Conservation (phyloP, 2,329 filamentous ascomycete genomes). For the Monosporascus sp. region DNA sequence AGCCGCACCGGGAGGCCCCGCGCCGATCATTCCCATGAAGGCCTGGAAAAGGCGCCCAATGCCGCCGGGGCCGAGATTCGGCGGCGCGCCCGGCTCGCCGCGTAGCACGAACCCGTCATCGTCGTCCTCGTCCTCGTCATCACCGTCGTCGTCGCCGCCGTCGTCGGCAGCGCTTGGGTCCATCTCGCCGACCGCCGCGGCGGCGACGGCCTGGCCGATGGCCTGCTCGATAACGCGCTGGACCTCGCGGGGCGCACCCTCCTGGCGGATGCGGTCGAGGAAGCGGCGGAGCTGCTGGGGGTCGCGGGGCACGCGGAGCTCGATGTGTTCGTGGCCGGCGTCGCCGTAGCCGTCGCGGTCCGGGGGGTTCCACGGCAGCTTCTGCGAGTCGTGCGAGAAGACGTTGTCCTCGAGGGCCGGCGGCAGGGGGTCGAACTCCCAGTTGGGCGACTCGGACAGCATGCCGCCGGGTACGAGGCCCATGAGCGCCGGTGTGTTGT, state of each 20-base stretch:
- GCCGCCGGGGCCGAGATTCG: not conserved
- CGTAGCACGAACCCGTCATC: not conserved
- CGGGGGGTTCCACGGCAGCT: conserved; percentile 34
- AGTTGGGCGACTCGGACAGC: conserved; percentile 59
- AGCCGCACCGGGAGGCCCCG: not conserved
- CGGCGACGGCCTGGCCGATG: conserved; percentile 6
- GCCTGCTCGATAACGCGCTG: conserved; percentile 14
- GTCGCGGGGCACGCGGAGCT: conserved; percentile 5
- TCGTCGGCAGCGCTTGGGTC: conserved; percentile 8
- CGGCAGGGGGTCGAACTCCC: conserved; percentile 77
- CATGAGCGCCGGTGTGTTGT: conserved; percentile 67
- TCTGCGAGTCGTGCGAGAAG: conserved; percentile 39
- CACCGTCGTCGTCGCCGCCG: conserved; percentile 10
- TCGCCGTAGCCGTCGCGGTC: conserved; percentile 4
- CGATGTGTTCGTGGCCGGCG: not conserved
- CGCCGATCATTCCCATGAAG: conserved; percentile 14
- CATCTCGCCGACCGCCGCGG: conserved; percentile 8
- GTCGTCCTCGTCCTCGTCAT: not conserved
- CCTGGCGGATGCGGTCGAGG: conserved; percentile 12
- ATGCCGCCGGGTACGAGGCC: conserved; percentile 61
- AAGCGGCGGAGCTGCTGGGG: conserved; percentile 10
- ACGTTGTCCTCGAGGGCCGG: conserved; percentile 53
- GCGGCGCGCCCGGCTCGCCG: not conserved
- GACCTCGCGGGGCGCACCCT: conserved; percentile 14
- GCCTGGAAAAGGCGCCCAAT: conserved; percentile 5